phyloP scores from a whole-genome alignment of 1,284 basidiomycete genomes.

The Cerioporus squamosus region DNA sequence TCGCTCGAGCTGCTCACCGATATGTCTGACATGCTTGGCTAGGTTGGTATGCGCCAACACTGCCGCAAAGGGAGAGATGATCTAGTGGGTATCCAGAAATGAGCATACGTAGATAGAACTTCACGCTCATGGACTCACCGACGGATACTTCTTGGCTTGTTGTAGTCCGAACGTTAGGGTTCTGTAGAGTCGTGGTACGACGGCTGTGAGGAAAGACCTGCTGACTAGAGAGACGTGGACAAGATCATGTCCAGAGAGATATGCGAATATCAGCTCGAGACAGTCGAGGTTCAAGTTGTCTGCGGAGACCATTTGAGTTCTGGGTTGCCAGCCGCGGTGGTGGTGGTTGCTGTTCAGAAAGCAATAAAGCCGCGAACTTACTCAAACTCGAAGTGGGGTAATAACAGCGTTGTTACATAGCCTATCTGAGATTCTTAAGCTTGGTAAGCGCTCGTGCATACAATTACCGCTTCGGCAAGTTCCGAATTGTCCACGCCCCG shows the following conservation, averaged over 20 bases:
- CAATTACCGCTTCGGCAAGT: slow-evolving; percentile 9
- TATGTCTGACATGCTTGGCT: slow-evolving; percentile 58
- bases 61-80: slow-evolving; percentile 62
- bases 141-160: slow-evolving; percentile 60
- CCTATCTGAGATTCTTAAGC: too few species aligned
- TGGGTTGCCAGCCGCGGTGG: too few species aligned
- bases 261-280: slow-evolving; percentile 62
- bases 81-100: slow-evolving; percentile 28
- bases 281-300: slow-evolving; percentile 73
- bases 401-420: too few species aligned
- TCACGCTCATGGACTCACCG: slow-evolving; percentile 34
- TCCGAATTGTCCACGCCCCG: slow-evolving; percentile 10
- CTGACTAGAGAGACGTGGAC: slow-evolving; percentile 63
- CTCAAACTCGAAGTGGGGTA: too few species aligned
- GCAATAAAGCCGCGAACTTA: too few species aligned
- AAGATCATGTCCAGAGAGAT: slow-evolving; percentile 58
- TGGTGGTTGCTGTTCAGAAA: too few species aligned
- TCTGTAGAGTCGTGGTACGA: slow-evolving; percentile 63
- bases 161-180: slow-evolving; percentile 54
- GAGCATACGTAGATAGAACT: not conserved
- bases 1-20: slow-evolving; percentile 46
- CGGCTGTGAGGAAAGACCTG: slow-evolving; percentile 62
- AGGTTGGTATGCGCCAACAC: slow-evolving; percentile 55
- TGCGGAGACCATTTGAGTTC: slow-evolving; percentile 57
- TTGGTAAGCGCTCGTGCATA: not conserved